phyloP scores from a whole-genome alignment of 139 green algal genomes.

The Zygnema circumcarinatum region DNA sequence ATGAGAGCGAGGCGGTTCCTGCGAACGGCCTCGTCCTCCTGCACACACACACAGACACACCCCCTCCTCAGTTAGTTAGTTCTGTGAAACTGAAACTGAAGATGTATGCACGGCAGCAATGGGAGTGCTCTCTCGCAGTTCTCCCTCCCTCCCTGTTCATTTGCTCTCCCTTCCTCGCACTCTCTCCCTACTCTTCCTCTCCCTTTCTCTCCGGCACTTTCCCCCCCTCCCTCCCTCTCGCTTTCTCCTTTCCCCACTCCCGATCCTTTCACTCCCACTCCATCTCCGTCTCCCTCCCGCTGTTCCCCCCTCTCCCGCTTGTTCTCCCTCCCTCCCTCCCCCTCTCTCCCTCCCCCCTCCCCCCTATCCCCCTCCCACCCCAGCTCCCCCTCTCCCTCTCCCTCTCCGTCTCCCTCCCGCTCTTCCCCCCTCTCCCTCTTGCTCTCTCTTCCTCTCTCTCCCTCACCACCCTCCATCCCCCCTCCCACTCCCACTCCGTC shows the following conservation, averaged over 20 bases:
- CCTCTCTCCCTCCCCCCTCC: no score
- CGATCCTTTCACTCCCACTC: background rate
- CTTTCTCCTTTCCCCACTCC: background rate
- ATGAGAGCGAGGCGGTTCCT: conserved; percentile 89
- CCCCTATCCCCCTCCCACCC: background rate
- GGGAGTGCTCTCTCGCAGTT: no score
- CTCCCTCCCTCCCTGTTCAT: no score
- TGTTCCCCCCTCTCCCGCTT: background rate
- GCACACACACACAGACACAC: no score
- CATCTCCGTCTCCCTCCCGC: background rate
- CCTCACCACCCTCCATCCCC: no score
- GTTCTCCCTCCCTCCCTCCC: background rate
- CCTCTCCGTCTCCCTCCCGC: background rate
- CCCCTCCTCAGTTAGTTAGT: no score
- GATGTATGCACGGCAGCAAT: no score
- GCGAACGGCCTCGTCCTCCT: conserved; percentile 78
- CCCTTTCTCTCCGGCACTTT: no score
- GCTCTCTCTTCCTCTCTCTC: background rate
- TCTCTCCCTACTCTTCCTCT: no score
- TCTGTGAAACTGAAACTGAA: no score
- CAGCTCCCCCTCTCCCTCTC: background rate
- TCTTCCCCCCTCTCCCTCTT: background rate
- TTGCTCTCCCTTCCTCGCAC: no score
- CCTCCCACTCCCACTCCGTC: background rate
- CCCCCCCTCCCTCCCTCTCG: background rate